Conservation (phyloP, 2,329 filamentous ascomycete species). For the Sporothrix curviconia region DNA sequence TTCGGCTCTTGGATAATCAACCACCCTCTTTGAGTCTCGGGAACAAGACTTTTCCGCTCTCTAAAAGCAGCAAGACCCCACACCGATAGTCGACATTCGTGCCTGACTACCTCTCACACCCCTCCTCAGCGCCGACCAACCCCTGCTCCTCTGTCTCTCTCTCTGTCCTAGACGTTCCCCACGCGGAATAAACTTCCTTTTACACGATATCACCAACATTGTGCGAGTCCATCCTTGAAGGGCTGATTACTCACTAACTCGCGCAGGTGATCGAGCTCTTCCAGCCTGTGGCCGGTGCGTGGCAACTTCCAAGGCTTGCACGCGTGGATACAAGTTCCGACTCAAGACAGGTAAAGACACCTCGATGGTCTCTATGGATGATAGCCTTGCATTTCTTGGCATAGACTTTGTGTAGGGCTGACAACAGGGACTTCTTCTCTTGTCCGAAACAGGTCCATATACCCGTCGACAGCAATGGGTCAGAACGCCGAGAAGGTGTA, state of each 20-base stretch:
- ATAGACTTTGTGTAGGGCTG: too few species aligned
- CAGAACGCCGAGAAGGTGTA: conserved; percentile 25
- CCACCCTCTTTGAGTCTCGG: neutral
- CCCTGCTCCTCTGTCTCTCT: neutral
- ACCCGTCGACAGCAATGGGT: conserved; percentile 29
- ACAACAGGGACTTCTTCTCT: neutral
- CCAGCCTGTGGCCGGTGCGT: conserved; percentile 30
- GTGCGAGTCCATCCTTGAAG: neutral
- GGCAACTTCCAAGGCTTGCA: conserved; percentile 24
- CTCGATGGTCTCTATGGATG: too few species aligned
- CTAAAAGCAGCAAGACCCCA: neutral
- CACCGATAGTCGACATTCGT: neutral
- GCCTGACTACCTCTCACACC: neutral
- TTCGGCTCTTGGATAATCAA: too few species aligned
- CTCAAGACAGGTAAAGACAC: conserved; percentile 24
- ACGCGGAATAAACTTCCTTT: neutral
- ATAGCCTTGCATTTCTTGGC: too few species aligned
- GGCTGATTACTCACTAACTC: neutral
- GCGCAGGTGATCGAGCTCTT: conserved; percentile 34
- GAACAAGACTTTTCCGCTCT: neutral
- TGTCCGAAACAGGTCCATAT: conserved; percentile 22
- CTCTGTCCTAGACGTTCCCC: neutral
- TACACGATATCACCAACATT: neutral
- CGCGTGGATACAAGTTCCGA: conserved; percentile 29
- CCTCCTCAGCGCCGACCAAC: neutral